phyloP scores from a whole-genome alignment of 495 filamentous ascomycete species.

The Stereocaulon alpinum region DNA sequence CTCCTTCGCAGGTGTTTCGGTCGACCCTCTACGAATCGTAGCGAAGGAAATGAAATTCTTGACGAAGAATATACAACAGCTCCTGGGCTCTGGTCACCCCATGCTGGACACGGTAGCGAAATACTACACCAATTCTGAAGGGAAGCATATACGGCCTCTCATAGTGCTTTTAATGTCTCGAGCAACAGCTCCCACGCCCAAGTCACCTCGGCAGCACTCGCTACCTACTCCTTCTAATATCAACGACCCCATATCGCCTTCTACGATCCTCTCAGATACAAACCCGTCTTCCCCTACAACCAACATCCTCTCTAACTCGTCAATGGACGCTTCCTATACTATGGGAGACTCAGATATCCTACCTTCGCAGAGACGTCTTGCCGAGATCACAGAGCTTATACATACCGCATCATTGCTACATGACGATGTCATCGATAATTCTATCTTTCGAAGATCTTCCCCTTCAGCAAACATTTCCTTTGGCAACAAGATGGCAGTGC shows the following conservation, averaged over 20 bases:
- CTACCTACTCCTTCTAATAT: constrained; percentile 33
- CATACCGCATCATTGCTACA: constrained; percentile 94
- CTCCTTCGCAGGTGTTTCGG: constrained; percentile 44
- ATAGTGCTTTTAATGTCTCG: constrained; percentile 93
- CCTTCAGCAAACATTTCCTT: constrained; percentile 88
- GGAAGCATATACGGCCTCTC: constrained; percentile 91
- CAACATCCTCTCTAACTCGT: constrained; percentile 37
- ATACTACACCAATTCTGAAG: constrained; percentile 95
- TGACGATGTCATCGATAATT: constrained; percentile 96
- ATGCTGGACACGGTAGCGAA: constrained; percentile 90
- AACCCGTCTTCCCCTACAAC: constrained; percentile 58
- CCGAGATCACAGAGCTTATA: constrained; percentile 94
- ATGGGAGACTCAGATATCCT: constrained; percentile 63
- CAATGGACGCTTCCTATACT: constrained; percentile 39
- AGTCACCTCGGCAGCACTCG: constrained; percentile 30
- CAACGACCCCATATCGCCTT: constrained; percentile 66
- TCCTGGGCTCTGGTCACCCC: constrained; percentile 86
- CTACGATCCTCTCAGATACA: constrained; percentile 62
- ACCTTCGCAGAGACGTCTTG: constrained; percentile 82
- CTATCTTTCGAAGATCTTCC: constrained; percentile 65
- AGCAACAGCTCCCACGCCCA: constrained; percentile 73
- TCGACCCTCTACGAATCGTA: constrained; percentile 70
- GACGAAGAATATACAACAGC: constrained; percentile 75
- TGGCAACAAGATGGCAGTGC: constrained; percentile 97
- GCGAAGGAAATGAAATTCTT: constrained; percentile 93